phyloP scores from a whole-genome alignment of 202 grass and related monocot species.

The Carex sylvatica region DNA sequence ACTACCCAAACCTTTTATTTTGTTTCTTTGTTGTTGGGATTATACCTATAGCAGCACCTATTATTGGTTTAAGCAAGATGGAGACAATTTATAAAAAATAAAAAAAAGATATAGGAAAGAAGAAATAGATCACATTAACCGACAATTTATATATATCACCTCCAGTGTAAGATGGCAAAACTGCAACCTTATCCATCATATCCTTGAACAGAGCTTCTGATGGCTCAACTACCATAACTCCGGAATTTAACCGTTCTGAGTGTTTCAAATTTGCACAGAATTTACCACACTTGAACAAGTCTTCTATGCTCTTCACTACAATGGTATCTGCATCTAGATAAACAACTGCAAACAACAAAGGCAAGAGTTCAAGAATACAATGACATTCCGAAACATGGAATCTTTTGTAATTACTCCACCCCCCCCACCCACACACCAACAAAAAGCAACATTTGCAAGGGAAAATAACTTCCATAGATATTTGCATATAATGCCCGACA shows the following conservation, averaged over 20 bases:
- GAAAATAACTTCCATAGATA: too few relatives aligned
- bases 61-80: neutral
- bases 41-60: neutral
- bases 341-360: conserved; percentile 56
- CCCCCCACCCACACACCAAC: too few relatives aligned
- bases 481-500: neutral
- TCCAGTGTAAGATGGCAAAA: conserved; percentile 88
- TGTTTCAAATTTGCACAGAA: conserved; percentile 97
- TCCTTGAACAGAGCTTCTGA: conserved; percentile 77
- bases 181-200: conserved; percentile 72
- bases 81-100: neutral
- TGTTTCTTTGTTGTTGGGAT: neutral
- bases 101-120: neutral
- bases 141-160: conserved; percentile 37
- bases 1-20: neutral
- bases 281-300: conserved; percentile 89
- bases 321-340: conserved; percentile 96
- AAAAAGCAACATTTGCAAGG: too few relatives aligned
- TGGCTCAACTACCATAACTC: conserved; percentile 94
- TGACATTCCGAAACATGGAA: neutral
- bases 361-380: conserved; percentile 15
- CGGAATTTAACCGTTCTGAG: conserved; percentile 97
- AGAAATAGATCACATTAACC: neutral
- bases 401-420: neutral
- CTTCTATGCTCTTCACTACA: conserved; percentile 78